These are phyloP conservation scores for Quercus lobata DNA, from an alignment of 331 rosid genomes.

Conservation along the genomic window DNA sequence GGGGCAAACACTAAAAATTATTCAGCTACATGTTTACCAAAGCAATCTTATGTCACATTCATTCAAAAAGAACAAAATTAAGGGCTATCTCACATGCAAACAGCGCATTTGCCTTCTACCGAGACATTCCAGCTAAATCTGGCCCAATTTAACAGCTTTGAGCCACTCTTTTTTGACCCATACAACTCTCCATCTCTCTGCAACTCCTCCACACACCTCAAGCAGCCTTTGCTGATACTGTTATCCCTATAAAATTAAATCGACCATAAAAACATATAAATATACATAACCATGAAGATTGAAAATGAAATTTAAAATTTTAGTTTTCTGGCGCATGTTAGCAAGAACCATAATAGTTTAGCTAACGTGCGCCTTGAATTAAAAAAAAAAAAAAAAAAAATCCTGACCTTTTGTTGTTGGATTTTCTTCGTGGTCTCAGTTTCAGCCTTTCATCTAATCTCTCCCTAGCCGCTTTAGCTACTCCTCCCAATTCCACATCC, in stretches of 20 bases:
- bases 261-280: not conserved
- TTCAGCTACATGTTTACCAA: too few species aligned
- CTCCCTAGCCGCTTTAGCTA: conserved; percentile 62
- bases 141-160: conserved; percentile 56
- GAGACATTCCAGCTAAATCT: conserved; percentile 57
- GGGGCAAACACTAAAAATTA: too few species aligned
- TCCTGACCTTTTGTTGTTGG: conserved; percentile 33
- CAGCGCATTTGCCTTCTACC: conserved; percentile 74
- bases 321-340: not conserved
- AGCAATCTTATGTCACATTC: too few species aligned
- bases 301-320: not conserved
- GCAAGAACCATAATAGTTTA: not conserved
- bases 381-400: too few species aligned
- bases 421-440: conserved; percentile 23
- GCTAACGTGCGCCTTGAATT: not conserved
- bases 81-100: not conserved
- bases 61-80: too few species aligned
- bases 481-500: conserved; percentile 43
- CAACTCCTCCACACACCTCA: conserved; percentile 27
- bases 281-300: not conserved
- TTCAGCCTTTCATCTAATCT: conserved; percentile 60
- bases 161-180: conserved; percentile 24
- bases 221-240: conserved; percentile 5
- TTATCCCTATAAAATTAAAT: conserved; percentile 13
- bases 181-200: conserved; percentile 22